Conservation (phyloP, 164 flowering plant genomes). For the Annona cherimola region DNA sequence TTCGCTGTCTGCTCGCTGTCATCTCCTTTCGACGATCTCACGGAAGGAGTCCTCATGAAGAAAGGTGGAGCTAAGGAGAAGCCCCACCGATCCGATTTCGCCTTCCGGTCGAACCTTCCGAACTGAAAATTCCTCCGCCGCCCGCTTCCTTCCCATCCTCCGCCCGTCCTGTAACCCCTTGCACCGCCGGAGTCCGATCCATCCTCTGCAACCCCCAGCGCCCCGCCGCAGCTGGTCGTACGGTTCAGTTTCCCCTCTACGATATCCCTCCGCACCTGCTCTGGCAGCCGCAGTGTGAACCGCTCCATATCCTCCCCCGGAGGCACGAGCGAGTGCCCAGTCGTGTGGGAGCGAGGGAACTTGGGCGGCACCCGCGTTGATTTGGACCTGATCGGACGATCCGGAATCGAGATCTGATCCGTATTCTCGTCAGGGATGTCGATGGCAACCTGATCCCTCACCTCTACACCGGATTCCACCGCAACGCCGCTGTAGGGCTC, state of each 20-base stretch:
- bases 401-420: conserved; percentile 15
- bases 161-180: conserved; percentile 30
- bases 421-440: conserved; percentile 4
- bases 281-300: conserved; percentile 55
- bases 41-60: conserved; percentile 32
- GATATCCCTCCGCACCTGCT: conserved; percentile 42
- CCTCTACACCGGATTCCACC: conserved; percentile 1
- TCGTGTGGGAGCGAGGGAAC: conserved; percentile 65
- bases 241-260: conserved; percentile 38
- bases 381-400: conserved; percentile 36
- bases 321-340: conserved; percentile 64
- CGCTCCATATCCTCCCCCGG: conserved; percentile 60
- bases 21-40: conserved; percentile 30
- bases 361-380: conserved; percentile 15
- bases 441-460: conserved; percentile 1
- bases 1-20: conserved; percentile 24
- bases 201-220: conserved; percentile 1
- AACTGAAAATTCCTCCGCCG: conserved; percentile 20
- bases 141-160: conserved; percentile 19
- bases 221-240: conserved; percentile 31
- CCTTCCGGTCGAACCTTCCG: conserved; percentile 20
- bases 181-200: conserved; percentile 17
- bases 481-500: conserved; percentile 13
- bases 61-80: conserved; percentile 48
- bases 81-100: conserved; percentile 54